phyloP scores from a whole-genome alignment of 2,329 filamentous ascomycete genomes.

The Colletotrichum sp. region DNA sequence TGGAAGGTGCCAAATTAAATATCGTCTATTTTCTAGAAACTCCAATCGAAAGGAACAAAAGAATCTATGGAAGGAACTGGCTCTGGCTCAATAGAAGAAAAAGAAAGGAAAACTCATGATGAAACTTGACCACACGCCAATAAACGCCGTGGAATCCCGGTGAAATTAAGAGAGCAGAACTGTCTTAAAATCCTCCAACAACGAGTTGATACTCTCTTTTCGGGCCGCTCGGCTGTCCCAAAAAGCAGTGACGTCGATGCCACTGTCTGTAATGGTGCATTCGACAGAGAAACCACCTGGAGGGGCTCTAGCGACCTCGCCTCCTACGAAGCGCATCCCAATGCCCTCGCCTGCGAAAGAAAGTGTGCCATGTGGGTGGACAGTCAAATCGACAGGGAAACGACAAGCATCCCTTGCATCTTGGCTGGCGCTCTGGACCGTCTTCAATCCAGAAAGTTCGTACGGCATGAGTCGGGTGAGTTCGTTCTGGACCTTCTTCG shows the following conservation, averaged over 20 bases:
- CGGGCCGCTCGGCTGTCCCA: not conserved
- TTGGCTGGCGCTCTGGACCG: not conserved
- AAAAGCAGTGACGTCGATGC: not conserved
- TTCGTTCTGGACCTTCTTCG: not conserved
- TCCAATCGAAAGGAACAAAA: not conserved
- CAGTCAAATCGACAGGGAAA: not conserved
- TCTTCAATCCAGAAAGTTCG: not conserved
- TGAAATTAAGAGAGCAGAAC: not conserved
- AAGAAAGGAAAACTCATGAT: not conserved
- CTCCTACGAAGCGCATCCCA: not conserved
- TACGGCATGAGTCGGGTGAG: not conserved
- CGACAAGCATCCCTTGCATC: slow-evolving; percentile 5
- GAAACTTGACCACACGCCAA: not conserved
- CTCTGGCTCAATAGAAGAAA: too few species aligned
- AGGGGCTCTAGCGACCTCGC: not conserved
- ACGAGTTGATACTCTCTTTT: not conserved
- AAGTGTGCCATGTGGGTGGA: not conserved
- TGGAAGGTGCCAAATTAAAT: not conserved
- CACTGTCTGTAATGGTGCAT: not conserved
- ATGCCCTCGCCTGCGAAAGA: not conserved
- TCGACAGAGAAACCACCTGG: not conserved
- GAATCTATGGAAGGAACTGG: not conserved
- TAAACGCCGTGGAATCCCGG: not conserved
- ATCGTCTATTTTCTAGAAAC: not conserved
- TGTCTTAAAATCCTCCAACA: not conserved